phyloP scores from a whole-genome alignment of 1,284 basidiomycete species.

The Sporisorium reilianum region DNA sequence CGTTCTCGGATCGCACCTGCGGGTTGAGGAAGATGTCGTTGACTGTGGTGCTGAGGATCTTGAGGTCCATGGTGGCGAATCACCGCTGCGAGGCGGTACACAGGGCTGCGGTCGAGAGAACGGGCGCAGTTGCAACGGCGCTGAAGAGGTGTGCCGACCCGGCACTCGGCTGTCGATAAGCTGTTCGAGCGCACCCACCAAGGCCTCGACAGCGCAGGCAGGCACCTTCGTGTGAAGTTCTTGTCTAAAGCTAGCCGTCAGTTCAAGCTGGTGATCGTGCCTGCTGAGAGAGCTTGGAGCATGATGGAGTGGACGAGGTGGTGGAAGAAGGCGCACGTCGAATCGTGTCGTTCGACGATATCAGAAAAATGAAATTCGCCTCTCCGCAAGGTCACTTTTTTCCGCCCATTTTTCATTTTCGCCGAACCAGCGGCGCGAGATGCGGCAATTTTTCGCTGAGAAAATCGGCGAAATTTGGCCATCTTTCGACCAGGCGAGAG shows the following conservation, averaged over 20 bases:
- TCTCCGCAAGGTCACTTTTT: constrained; percentile 5
- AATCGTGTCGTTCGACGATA: too few relatives aligned
- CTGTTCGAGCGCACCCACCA: not conserved
- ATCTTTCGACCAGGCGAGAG: not conserved
- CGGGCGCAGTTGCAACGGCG: not conserved
- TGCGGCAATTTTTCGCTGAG: constrained; percentile 8
- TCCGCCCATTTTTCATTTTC: not conserved
- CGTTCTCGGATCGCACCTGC: constrained; percentile 34
- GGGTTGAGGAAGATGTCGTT: constrained; percentile 49
- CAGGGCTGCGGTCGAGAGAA: not conserved
- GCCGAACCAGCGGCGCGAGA: constrained; percentile 1
- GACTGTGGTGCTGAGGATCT: constrained; percentile 52
- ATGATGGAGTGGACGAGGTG: not conserved
- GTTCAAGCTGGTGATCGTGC: too few relatives aligned
- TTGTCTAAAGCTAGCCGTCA: too few relatives aligned
- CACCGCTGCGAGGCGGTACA: too few relatives aligned
- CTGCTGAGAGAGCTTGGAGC: too few relatives aligned
- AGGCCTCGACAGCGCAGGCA: not conserved
- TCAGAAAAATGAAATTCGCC: not conserved
- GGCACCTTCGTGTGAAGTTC: not conserved
- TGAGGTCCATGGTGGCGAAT: constrained; percentile 44
- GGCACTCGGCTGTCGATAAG: not conserved
- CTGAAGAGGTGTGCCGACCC: not conserved
- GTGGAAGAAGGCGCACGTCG: too few relatives aligned
- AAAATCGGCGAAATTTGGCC: constrained; percentile 1